Base-by-base conservation (phyloP, 2,329 filamentous ascomycete species). In the Microcera coccophila region DNA sequence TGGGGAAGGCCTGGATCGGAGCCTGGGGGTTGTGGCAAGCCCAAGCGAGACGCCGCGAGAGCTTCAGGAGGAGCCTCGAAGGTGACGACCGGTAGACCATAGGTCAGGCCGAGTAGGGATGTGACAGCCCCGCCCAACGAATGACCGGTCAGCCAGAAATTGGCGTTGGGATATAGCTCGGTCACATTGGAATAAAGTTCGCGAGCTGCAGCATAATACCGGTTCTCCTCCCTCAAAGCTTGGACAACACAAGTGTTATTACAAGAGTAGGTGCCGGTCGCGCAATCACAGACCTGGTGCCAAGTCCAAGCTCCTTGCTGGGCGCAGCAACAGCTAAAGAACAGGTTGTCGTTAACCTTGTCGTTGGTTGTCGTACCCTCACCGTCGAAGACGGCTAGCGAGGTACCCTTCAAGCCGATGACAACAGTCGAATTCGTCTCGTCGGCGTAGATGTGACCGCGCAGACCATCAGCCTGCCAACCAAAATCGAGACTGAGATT, bases 281-380 rank as follows among this genome's bases (percentile, higher is more conserved):
- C 88, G 63, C 93, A 98, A 63, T 95, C 86, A 67, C 93, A 98
- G 42, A 95, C 90, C 62, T 94, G 85, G 47, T 87, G 84, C 84
- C 90, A 96, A 14, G 90, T 81, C 69, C 84, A 90, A 51, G 90
- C 88, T 1, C 90, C 90, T 57, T 94, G 90, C 67, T 96, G 90
- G 4, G 82, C 93, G 67, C 93, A 98, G 66, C 93, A 98, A 69
- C 93, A 98, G 61, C 90, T 95, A 70, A 96, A 96, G 67, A 95
- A 95, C 9, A 98, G 75, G 62, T 98, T 98, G 67, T 98, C 93
- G 63, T 97, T 98, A 59, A 90, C 74, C 70, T 98, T 98, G 70
- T 98, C 93, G 55, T 95, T 95, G 19, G 90, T 95, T 1, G 91
- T 97, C 1, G 93, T 97, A 39, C 90, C 91, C 28, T 91, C 87